A percentile compares a stretch with the other conserved stretches of the same genome.
phyloP scores from a whole-genome alignment of 75 land plant species.

The Azolla pinnata region DNA sequence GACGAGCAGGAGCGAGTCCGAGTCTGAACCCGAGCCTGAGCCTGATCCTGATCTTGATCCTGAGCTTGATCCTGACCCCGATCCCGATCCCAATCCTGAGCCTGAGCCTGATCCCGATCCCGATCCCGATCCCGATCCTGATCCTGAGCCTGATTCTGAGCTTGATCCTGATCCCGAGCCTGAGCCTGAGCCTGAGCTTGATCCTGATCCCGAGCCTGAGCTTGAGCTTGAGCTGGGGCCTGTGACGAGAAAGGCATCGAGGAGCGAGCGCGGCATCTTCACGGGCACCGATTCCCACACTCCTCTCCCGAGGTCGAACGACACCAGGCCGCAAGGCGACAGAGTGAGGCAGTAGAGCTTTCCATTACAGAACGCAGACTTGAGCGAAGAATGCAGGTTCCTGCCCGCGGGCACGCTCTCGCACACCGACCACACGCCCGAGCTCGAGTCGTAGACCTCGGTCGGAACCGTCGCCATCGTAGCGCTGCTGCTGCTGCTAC shows the following conservation, averaged over 20 bases:
- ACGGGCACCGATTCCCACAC: slow-evolving; percentile 59
- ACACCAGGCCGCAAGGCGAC: slow-evolving; percentile 60
- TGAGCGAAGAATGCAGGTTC: slow-evolving; percentile 58
- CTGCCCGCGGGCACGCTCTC: slow-evolving; percentile 49
- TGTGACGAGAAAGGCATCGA: slow-evolving; percentile 59
- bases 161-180: no score
- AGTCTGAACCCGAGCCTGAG: no score
- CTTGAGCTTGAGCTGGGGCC: no score
- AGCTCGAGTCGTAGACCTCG: slow-evolving; percentile 60
- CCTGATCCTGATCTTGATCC: no score
- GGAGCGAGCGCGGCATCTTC: slow-evolving; percentile 49
- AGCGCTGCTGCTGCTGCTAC: no score
- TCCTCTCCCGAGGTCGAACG: slow-evolving; percentile 50
- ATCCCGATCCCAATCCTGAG: no score
- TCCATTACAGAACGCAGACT: slow-evolving; percentile 66
- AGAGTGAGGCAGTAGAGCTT: slow-evolving; percentile 53
- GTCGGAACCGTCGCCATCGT: slow-evolving; percentile 61
- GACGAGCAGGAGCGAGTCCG: slow-evolving; percentile 53
- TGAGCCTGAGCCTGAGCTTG: no score
- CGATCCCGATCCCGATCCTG: no score
- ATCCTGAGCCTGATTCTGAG: no score
- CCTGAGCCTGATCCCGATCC: no score
- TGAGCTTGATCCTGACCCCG: no score
- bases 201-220: no score
- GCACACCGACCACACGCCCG: slow-evolving; percentile 44